A percentile compares a stretch with the other conserved stretches of the same genome.
These are phyloP conservation scores for Ascodesmis nigricans DNA, from an alignment of 495 filamentous ascomycete species.

Conservation along the genomic window DNA sequence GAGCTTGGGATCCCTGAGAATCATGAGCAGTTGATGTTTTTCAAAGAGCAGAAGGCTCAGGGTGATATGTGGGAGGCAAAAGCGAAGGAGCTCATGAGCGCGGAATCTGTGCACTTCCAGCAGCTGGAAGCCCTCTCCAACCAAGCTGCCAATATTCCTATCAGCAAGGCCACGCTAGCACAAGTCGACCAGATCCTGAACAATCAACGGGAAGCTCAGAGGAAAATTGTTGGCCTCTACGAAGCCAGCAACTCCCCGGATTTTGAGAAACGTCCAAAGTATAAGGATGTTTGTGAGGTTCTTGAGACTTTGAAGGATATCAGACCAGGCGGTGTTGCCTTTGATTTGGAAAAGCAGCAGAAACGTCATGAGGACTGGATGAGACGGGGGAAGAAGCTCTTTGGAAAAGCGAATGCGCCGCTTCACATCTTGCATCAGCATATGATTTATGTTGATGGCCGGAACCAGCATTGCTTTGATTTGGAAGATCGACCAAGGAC, in stretches of 20 bases:
- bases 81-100: conserved; percentile 77
- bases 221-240: conserved; percentile 58
- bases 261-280: conserved; percentile 60
- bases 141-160: conserved; percentile 52
- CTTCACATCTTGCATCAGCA: conserved; percentile 82
- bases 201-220: conserved; percentile 88
- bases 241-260: conserved; percentile 54
- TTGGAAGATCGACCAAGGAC: conserved; percentile 70
- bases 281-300: conserved; percentile 72
- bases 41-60: conserved; percentile 47
- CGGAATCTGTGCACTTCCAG: conserved; percentile 73
- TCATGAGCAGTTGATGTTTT: conserved; percentile 54
- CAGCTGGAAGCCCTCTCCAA: conserved; percentile 79
- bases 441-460: conserved; percentile 78
- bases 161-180: conserved; percentile 56
- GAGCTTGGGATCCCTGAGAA: conserved; percentile 53
- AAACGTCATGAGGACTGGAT: conserved; percentile 98
- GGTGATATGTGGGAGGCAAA: conserved; percentile 85
- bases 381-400: conserved; percentile 92
- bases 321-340: conserved; percentile 68
- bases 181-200: conserved; percentile 79
- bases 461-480: conserved; percentile 81
- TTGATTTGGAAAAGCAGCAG: conserved; percentile 86
- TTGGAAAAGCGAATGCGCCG: conserved; percentile 94
- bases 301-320: conserved; percentile 69